phyloP scores from a whole-genome alignment of 352 stramenopile species.

The Pseudoperonospora humuli region DNA sequence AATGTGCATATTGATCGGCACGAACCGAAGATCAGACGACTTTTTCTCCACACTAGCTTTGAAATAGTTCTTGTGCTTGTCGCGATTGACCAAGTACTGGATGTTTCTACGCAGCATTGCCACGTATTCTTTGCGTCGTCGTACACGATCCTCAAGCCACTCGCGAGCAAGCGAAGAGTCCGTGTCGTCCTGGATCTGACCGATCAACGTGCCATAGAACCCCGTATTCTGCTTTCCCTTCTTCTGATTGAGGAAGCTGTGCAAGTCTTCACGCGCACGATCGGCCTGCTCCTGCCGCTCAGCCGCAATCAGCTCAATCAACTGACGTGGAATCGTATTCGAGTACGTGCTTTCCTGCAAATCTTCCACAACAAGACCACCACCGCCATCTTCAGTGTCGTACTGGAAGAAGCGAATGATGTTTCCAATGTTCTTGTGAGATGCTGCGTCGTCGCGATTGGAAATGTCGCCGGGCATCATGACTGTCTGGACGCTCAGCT shows the following conservation, averaged over 20 bases:
- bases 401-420: conserved; percentile 87
- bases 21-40: conserved; percentile 67
- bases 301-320: conserved; percentile 71
- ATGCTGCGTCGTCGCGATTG: conserved; percentile 58
- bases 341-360: conserved; percentile 70
- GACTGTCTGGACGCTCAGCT: conserved; percentile 81
- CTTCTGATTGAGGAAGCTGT: conserved; percentile 78
- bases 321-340: conserved; percentile 74
- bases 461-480: conserved; percentile 79
- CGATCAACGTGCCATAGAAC: conserved; percentile 83
- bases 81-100: conserved; percentile 77
- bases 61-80: conserved; percentile 87
- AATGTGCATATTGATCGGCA: conserved; percentile 85
- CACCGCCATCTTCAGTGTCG: conserved; percentile 71
- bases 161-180: conserved; percentile 63
- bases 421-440: conserved; percentile 85
- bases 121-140: conserved; percentile 80
- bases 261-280: conserved; percentile 66
- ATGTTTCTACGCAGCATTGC: conserved; percentile 73
- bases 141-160: conserved; percentile 74
- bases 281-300: conserved; percentile 77
- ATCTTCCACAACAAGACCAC: conserved; percentile 78
- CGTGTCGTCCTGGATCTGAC: conserved; percentile 81
- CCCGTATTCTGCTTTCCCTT: conserved; percentile 76
- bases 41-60: conserved; percentile 87